Base-by-base conservation (phyloP, 805 yeast genomes). In the Candida coleopterorum region DNA sequence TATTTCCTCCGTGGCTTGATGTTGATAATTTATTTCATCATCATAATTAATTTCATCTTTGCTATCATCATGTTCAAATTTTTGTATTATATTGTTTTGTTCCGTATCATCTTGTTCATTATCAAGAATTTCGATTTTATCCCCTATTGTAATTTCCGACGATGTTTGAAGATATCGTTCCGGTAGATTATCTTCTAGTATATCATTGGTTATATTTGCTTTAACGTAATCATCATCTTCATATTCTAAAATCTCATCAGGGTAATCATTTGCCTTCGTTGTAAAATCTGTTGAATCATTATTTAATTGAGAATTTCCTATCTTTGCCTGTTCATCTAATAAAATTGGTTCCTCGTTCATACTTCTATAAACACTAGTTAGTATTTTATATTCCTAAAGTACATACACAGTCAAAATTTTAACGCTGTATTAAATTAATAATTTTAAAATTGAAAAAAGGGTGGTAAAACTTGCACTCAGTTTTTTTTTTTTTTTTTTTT, bases 151-250 rank as follows among this genome's bases (percentile, higher is more conserved):
- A 25, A 53, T 49, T 12, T 52, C 42, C 56, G 53, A 10, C 60
- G 64, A 17, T 60, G 60, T 36, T 53, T 58, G 38, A 45, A 42
- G 17, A 50, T 32, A 21, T 50, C 35, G 17, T 48, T 55, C 42
- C 47, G 52, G 11, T 60, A 55, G 57, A 63, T n/a, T 25, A 25
- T 15, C 11, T 17, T 16, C 33, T n/a, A 21, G 26, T 4, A 22
- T 26, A 22, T 34, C 25, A 18, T 18, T 17, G 9, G 9, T 15
- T 12, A 12, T 17, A 10, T 18, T 22, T 16, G 10, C 34, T 24
- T 40, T 33, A 4, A 25, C 38, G 25, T 35, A 26, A 22, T 35
- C 38, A 15, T 35, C 38, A 15, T 35, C 30, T 34, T 34, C 39
- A 21, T 35, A 35, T 9, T 35, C 38, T 16, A 35, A 21, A 9